These are phyloP conservation scores for Sideroxylon spinosum DNA, from an alignment of 179 eudicot species.

Conservation along the genomic window DNA sequence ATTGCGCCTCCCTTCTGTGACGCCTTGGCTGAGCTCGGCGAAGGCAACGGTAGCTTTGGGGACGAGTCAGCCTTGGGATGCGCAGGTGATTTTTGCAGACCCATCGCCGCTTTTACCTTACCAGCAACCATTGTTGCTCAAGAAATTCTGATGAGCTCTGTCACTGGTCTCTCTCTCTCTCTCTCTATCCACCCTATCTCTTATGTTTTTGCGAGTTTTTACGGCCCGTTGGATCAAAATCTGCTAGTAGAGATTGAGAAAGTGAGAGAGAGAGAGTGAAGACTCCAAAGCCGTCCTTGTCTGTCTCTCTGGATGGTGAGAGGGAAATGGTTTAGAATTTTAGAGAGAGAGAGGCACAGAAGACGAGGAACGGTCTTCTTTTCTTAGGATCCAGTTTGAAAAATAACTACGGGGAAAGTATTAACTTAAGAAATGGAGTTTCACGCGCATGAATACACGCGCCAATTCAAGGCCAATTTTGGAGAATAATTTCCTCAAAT, in stretches of 20 bases:
- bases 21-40: slow-evolving; percentile 26
- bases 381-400: slow-evolving; percentile 25
- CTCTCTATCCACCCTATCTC: background rate
- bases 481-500: too few relatives aligned
- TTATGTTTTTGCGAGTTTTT: background rate
- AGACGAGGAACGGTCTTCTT: slow-evolving; percentile 57
- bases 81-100: slow-evolving; percentile 51
- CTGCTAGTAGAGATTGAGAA: background rate
- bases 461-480: background rate
- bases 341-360: slow-evolving; percentile 23
- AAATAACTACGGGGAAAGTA: background rate
- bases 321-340: background rate
- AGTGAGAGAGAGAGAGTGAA: background rate
- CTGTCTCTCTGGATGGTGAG: slow-evolving; percentile 1
- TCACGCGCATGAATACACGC: slow-evolving; percentile 11
- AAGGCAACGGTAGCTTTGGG: slow-evolving; percentile 32
- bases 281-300: slow-evolving; percentile 22
- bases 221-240: background rate
- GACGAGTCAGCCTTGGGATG: slow-evolving; percentile 31
- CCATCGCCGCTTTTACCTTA: slow-evolving; percentile 72
- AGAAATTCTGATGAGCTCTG: background rate
- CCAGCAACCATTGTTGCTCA: slow-evolving; percentile 65
- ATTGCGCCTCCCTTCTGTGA: slow-evolving; percentile 30
- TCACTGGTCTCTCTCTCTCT: background rate
- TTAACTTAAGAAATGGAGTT: too few relatives aligned